A percentile compares a stretch with the other conserved stretches of the same genome.
These are phyloP conservation scores for Beta macrorhiza DNA, from an alignment of 179 eudicot genomes.

Conservation along the genomic window DNA sequence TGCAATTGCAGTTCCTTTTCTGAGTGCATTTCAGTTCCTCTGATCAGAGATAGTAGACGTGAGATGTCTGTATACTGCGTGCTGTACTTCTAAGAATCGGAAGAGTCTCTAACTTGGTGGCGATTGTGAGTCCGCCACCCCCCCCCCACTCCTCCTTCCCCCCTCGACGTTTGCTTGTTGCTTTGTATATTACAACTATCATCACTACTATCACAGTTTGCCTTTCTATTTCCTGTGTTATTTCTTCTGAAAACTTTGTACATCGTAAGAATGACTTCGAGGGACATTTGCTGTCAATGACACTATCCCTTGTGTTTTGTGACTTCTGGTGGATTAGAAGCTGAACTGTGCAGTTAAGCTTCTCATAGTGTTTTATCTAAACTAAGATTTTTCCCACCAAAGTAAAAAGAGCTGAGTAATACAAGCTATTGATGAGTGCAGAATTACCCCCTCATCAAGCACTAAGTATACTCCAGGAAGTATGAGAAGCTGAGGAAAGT, in stretches of 20 bases:
- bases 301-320: slow-evolving; percentile 14
- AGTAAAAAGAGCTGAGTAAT: background rate
- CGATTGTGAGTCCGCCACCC: slow-evolving; percentile 26
- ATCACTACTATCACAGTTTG: slow-evolving; percentile 13
- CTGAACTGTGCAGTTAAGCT: background rate
- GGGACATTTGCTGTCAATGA: slow-evolving; percentile 12
- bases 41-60: slow-evolving; percentile 29
- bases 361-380: background rate
- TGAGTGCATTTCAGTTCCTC: slow-evolving; percentile 20
- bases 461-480: background rate
- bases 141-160: background rate
- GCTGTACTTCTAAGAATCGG: slow-evolving; percentile 20
- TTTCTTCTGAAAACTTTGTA: slow-evolving; percentile 11
- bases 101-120: slow-evolving; percentile 29
- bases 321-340: slow-evolving; percentile 6
- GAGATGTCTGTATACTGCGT: slow-evolving; percentile 21
- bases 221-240: background rate
- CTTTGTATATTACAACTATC: slow-evolving; percentile 31
- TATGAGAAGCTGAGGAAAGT: too few species aligned
- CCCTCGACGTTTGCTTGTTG: slow-evolving; percentile 25
- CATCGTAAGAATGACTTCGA: slow-evolving; percentile 16
- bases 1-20: slow-evolving; percentile 34
- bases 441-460: background rate
- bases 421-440: background rate
- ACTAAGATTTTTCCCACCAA: background rate